Conservation (phyloP, 345 rosid species). For the Durio zibethinus region DNA sequence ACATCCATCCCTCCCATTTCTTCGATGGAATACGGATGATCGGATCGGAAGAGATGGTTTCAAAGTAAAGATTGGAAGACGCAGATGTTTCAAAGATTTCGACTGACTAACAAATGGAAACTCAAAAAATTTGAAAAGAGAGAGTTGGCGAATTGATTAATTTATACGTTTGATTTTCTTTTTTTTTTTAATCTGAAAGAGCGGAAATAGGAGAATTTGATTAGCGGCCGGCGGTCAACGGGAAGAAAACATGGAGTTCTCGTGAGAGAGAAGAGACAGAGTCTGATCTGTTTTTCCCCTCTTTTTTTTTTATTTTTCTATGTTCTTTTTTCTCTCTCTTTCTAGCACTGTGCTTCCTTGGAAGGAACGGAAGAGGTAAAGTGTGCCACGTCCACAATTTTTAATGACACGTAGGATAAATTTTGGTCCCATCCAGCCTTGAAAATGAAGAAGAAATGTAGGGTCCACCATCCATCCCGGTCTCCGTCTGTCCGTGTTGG, state of each 20-base stretch:
- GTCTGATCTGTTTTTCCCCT: neutral
- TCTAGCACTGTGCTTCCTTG: neutral
- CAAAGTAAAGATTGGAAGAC: neutral
- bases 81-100: neutral
- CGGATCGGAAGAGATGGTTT: slow-evolving; percentile 3
- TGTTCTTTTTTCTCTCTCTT: neutral
- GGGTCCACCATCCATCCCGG: neutral
- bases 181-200: neutral
- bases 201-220: slow-evolving; percentile 5
- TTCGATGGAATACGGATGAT: neutral
- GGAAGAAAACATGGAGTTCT: neutral
- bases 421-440: too few relatives aligned
- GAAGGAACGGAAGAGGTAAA: neutral
- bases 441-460: neutral
- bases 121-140: neutral
- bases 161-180: neutral
- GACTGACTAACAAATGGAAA: slow-evolving; percentile 2
- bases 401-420: neutral
- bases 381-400: neutral
- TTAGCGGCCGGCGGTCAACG: slow-evolving; percentile 29
- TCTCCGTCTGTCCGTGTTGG: too few relatives aligned
- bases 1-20: slow-evolving; percentile 22
- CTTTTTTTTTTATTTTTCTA: too few relatives aligned
- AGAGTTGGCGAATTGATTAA: slow-evolving; percentile 11
- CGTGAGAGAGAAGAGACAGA: slow-evolving; percentile 10